phyloP scores from a whole-genome alignment of 495 filamentous ascomycete genomes.

The Rhypophila decipiens region DNA sequence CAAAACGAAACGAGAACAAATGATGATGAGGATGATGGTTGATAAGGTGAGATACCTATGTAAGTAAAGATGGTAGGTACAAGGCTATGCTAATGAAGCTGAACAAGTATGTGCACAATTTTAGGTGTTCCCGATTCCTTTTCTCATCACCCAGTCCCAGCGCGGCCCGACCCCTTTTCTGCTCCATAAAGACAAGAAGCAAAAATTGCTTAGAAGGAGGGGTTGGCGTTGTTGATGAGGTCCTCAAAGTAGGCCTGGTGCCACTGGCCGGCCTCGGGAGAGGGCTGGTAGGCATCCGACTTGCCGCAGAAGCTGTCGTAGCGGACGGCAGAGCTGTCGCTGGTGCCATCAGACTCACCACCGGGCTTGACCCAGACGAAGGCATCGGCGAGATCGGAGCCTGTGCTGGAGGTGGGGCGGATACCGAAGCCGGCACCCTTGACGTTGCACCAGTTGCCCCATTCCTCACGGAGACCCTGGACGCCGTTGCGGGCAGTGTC shows the following conservation, averaged over 20 bases:
- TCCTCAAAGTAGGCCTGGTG: slow-evolving; percentile 74
- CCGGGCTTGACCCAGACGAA: slow-evolving; percentile 85
- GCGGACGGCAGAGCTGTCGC: slow-evolving; percentile 50
- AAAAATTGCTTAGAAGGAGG: slow-evolving; percentile 38
- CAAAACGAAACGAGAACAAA: too few species aligned
- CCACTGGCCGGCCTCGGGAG: slow-evolving; percentile 75
- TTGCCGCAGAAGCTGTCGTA: slow-evolving; percentile 71
- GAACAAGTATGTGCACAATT: not conserved
- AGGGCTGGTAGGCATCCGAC: slow-evolving; percentile 53
- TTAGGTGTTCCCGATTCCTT: not conserved
- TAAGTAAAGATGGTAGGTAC: not conserved
- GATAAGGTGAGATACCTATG: not conserved
- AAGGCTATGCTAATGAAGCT: not conserved
- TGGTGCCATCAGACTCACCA: slow-evolving; percentile 75
- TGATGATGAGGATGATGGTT: too few species aligned
- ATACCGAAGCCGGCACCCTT: slow-evolving; percentile 68
- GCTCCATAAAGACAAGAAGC: not conserved
- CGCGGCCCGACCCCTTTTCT: not conserved
- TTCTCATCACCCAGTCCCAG: not conserved
- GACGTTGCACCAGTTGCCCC: slow-evolving; percentile 87
- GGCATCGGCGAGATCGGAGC: slow-evolving; percentile 57
- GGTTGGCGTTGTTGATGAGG: slow-evolving; percentile 62
- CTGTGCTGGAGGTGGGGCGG: slow-evolving; percentile 58
- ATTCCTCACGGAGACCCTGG: slow-evolving; percentile 56
- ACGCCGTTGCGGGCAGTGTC: slow-evolving; percentile 66